A percentile compares a stretch with the other conserved stretches of the same genome.
Evolutionary conservation across 805 yeast species (phyloP).

Genomic region (Monosporozyma yasuniensis): DNA sequence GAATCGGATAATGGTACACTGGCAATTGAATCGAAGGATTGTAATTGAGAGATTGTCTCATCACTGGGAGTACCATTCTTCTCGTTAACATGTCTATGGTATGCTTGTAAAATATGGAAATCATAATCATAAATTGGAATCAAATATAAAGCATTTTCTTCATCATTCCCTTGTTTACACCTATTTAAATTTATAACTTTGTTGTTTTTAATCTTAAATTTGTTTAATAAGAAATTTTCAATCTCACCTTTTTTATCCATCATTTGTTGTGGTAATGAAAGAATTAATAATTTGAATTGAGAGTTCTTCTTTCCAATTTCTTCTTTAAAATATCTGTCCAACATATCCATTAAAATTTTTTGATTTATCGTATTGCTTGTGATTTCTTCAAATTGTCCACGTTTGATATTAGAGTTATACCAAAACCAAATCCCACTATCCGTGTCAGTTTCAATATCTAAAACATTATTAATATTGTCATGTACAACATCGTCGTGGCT

Average conservation of each 20-base stretch:
- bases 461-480: too few species aligned
- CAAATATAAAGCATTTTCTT: neutral
- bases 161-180: neutral
- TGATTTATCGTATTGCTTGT: conserved; percentile 16
- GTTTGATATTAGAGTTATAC: conserved; percentile 26
- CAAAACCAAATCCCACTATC: conserved; percentile 28
- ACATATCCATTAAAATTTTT: conserved; percentile 15
- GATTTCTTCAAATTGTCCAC: conserved; percentile 29
- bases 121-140: conserved; percentile 3
- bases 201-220: neutral
- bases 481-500: neutral
- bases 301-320: neutral
- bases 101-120: conserved; percentile 1
- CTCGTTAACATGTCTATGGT: neutral
- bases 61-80: neutral
- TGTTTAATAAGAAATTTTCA: conserved; percentile 1
- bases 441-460: conserved; percentile 4
- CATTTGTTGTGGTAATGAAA: neutral
- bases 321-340: conserved; percentile 7
- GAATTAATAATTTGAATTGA: neutral
- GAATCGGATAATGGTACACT: neutral
- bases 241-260: neutral
- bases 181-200: neutral
- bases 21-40: neutral
- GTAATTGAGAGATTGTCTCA: neutral